Evolutionary conservation across 345 rosid genomes (phyloP), one percentile per base, ranked within the genome.

Genomic region (Streptanthus diversifolius): DNA sequence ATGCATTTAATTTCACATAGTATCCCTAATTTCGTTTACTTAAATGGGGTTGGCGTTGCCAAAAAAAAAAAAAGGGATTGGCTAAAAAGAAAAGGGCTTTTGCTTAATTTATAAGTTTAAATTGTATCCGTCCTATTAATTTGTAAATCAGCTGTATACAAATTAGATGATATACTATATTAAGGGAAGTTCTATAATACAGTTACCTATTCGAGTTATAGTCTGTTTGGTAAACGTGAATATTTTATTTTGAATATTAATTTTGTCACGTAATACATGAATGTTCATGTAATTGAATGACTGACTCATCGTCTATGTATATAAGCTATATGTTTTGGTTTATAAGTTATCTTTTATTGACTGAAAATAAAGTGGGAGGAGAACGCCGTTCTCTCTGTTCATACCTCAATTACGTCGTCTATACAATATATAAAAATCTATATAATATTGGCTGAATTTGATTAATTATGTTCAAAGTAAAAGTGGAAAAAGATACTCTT

Each of bases 281-380:
- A 36, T 74, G 44, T 19, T 19, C 8, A 53, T 55, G 56, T 54
- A 39, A 56, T 17, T 36, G 33, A 33, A 39, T 27, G 75, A 49
- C 35, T 27, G 75, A 49, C 35, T 61, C 33, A 21, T 62, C 15
- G 30, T 62, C 15, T 35, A 56, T 12, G 48, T 45, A 65, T 58
- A 65, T 48, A 49, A 74, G 66, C 52, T 73, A 55, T 64, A 36
- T 35, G 8, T 44, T 71, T 54, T 72, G 32, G 59, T 73, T 48
- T 66, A 59, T 58, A 67, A 58, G 63, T 67, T 40, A 75, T 49
- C 78, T 66, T 67, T 59, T 67, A 49, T 67, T 75, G 73, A 75
- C 73, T 51, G 54, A 49, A 24, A 39, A 8, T 19, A 21, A 27
- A 66, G 39, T 49, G 62, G 47, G 29, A 21, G 45, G 17, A 49